phyloP scores from a whole-genome alignment of 352 stramenopile genomes.

The Plasmopara muralis region DNA sequence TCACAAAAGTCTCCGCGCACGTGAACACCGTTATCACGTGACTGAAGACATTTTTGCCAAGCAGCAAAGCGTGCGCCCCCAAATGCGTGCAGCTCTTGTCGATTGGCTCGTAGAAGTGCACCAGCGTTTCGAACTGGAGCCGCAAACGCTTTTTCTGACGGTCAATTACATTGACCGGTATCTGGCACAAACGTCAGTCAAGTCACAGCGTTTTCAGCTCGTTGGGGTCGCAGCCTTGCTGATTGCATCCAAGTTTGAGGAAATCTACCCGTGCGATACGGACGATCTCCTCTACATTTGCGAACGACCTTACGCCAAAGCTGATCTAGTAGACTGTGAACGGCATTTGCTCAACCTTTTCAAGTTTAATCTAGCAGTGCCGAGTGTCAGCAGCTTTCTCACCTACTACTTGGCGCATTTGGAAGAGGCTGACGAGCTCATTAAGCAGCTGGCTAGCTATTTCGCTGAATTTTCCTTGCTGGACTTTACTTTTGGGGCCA shows the following conservation, averaged over 20 bases:
- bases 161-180: conserved; percentile 99
- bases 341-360: conserved; percentile 93
- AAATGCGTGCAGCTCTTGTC: conserved; percentile 67
- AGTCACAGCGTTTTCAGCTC: conserved; percentile 94
- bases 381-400: conserved; percentile 93
- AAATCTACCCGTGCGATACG: conserved; percentile 98
- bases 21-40: conserved; percentile 42
- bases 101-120: conserved; percentile 94
- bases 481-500: conserved; percentile 42
- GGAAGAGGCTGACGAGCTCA: conserved; percentile 29
- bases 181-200: conserved; percentile 84
- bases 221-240: conserved; percentile 95
- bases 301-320: conserved; percentile 91
- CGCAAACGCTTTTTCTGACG: conserved; percentile 96
- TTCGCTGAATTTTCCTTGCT: conserved; percentile 55
- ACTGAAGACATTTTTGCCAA: conserved; percentile 43
- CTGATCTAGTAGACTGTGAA: conserved; percentile 83
- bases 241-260: conserved; percentile 98
- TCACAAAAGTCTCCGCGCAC: conserved; percentile 38
- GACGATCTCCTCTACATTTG: conserved; percentile 98
- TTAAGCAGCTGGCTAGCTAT: conserved; percentile 43
- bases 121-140: conserved; percentile 96
- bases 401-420: conserved; percentile 90
- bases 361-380: conserved; percentile 95
- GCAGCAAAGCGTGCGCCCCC: conserved; percentile 41